phyloP scores from a whole-genome alignment of 345 rosid species.

The Microthlaspi erraticum region DNA sequence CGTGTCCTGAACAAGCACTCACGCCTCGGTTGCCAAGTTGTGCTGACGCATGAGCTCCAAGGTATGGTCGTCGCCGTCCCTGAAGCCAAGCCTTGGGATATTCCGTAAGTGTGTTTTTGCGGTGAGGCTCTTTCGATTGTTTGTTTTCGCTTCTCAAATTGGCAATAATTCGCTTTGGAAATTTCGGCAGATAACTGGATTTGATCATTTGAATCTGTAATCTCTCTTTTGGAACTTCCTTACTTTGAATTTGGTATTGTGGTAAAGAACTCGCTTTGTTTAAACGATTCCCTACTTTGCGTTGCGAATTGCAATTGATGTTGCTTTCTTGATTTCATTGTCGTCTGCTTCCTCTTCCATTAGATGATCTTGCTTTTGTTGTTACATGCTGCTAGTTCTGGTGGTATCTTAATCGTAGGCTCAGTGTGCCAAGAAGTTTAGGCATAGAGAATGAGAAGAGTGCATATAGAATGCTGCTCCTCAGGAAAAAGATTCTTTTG shows the following conservation, averaged over 20 bases:
- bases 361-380: slow-evolving; percentile 15
- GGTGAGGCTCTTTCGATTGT: slow-evolving; percentile 4
- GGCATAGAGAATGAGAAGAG: slow-evolving; percentile 1
- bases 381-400: slow-evolving; percentile 5
- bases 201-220: slow-evolving; percentile 38
- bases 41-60: slow-evolving; percentile 74
- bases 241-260: slow-evolving; percentile 22
- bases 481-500: too few relatives aligned
- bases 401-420: background rate
- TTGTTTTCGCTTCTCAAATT: slow-evolving; percentile 23
- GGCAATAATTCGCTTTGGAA: slow-evolving; percentile 36
- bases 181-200: slow-evolving; percentile 19
- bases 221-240: slow-evolving; percentile 1
- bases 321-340: slow-evolving; percentile 29
- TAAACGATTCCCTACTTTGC: slow-evolving; percentile 32
- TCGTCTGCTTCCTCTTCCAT: background rate
- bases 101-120: slow-evolving; percentile 53
- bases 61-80: slow-evolving; percentile 99
- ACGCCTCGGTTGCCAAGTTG: slow-evolving; percentile 90
- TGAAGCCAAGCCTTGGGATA: slow-evolving; percentile 98
- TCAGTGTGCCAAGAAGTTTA: background rate
- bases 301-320: slow-evolving; percentile 9
- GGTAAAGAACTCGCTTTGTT: slow-evolving; percentile 38
- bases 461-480: background rate
- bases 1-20: slow-evolving; percentile 91